phyloP scores from a whole-genome alignment of 2,329 filamentous ascomycete genomes.

The Lasiodiplodia theobromae region DNA sequence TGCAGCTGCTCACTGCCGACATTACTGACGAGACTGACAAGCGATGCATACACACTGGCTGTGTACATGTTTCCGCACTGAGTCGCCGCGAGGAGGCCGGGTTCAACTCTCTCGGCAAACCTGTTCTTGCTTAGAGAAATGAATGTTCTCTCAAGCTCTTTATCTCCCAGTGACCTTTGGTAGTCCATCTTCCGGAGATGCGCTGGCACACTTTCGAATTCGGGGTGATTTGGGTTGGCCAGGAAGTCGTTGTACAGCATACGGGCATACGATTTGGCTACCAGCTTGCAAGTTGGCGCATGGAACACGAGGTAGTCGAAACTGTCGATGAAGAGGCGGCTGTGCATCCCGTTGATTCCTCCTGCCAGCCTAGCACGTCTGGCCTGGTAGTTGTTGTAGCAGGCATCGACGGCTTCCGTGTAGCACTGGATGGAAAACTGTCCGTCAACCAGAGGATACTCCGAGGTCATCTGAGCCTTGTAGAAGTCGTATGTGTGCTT shows the following conservation, averaged over 20 bases:
- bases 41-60: constrained; percentile 58
- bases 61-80: constrained; percentile 65
- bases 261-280: constrained; percentile 61
- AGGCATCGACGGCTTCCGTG: constrained; percentile 59
- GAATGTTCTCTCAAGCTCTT: too few relatives aligned
- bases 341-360: constrained; percentile 22
- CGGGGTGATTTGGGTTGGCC: constrained; percentile 53
- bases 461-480: constrained; percentile 61
- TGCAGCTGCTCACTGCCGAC: constrained; percentile 52
- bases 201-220: constrained; percentile 43
- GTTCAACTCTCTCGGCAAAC: constrained; percentile 57
- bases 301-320: constrained; percentile 65
- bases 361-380: too few relatives aligned
- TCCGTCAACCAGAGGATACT: constrained; percentile 61
- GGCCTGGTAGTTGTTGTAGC: constrained; percentile 62
- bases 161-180: too few relatives aligned
- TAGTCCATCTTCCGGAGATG: too few relatives aligned
- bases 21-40: constrained; percentile 57
- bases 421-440: constrained; percentile 62
- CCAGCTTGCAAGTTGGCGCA: constrained; percentile 62
- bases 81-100: constrained; percentile 57
- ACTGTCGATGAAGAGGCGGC: constrained; percentile 54
- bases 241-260: constrained; percentile 62
- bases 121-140: too few relatives aligned
- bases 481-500: constrained; percentile 63